Base-by-base conservation (phyloP, 140 eudicot genomes). In the Flaveria floridana region DNA sequence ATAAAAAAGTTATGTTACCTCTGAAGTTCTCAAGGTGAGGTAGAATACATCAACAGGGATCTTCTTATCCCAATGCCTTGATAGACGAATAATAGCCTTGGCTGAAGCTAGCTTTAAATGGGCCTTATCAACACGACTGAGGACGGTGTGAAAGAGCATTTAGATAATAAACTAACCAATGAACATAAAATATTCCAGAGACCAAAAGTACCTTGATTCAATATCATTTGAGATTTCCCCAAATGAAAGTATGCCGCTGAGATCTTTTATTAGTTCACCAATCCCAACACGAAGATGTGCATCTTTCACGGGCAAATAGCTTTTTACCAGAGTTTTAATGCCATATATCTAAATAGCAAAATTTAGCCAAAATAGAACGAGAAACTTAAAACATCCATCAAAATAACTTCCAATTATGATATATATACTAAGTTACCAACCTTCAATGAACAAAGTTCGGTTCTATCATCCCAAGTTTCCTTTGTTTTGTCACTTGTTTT, bases 21-120 rank as follows among this genome's bases (percentile, higher is more conserved):
- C 95, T 68, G 87, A 87, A 41, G 92, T 85, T 76, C 88, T 85
- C 74, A 94, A 78, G n/a, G 92, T 80, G 21, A 82, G 96, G 79
- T 90, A 87, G 66, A 94, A 84, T 53, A 94, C 81, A 73, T 88
- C 92, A 80, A 86, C 48, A 3, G 97, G 85, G 76, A 94, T 85
- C 57, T 84, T 83, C 25, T 87, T 86, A 51, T 94, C 99, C 99
- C 99, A 94, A 57, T 85, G 84, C 80, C 82, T 94, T 72, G 97
- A 90, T n/a, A 94, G 76, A 71, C 99, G 97, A 78, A 94, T 96
- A 85, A 94, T 76, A 76, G 97, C 88, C 76, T 94, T 94, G 4
- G 99, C 99, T 72, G 97, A 86, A 76, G 92, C 96, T 78, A 94
- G 89, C 88, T 81, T 90, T 78, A 94, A 52, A 78, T 94, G 97